Percentiles rank a stretch among this genome's conserved stretches.
Evolutionary conservation across 345 rosid species (phyloP).

Genomic region (Euphorbia tirucalli): DNA sequence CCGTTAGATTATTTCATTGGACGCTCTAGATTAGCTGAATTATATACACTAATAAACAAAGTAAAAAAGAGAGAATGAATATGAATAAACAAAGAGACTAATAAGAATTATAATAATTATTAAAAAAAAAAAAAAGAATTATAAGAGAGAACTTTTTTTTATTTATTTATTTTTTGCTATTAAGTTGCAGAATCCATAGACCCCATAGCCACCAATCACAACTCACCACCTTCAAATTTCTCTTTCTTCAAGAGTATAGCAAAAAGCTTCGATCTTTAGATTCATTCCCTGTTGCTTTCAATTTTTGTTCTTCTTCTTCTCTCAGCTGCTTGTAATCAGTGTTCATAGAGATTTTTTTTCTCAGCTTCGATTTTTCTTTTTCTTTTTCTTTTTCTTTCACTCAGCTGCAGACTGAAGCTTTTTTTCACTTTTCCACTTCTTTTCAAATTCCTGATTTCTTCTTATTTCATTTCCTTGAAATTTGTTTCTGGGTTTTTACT

Average conservation of each 20-base stretch:
- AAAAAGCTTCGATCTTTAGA: conserved; percentile 18
- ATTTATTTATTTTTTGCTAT: no score
- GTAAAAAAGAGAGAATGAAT: background rate
- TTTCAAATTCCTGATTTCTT: conserved; percentile 11
- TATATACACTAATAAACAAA: background rate
- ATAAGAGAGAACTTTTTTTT: conserved; percentile 30
- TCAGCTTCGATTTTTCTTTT: background rate
- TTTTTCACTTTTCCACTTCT: conserved; percentile 12
- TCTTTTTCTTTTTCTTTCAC: background rate
- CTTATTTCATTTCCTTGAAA: no score
- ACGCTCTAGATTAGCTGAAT: no score
- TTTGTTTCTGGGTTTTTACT: conserved; percentile 18
- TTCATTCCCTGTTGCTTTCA: conserved; percentile 36
- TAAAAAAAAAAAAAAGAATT: no score
- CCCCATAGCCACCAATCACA: conserved; percentile 49
- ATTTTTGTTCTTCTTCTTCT: conserved; percentile 18
- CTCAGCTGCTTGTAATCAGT: background rate
- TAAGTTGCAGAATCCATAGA: conserved; percentile 42
- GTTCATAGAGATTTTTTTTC: background rate
- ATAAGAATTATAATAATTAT: conserved; percentile 24
- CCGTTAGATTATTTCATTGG: no score
- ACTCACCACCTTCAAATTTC: conserved; percentile 32
- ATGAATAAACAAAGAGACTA: conserved; percentile 1
- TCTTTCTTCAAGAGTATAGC: conserved; percentile 17
- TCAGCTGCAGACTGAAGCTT: conserved; percentile 12